A percentile compares a stretch with the other conserved stretches of the same genome.
Conservation (phyloP, 306 rosid species). For the Prunus padus region DNA sequence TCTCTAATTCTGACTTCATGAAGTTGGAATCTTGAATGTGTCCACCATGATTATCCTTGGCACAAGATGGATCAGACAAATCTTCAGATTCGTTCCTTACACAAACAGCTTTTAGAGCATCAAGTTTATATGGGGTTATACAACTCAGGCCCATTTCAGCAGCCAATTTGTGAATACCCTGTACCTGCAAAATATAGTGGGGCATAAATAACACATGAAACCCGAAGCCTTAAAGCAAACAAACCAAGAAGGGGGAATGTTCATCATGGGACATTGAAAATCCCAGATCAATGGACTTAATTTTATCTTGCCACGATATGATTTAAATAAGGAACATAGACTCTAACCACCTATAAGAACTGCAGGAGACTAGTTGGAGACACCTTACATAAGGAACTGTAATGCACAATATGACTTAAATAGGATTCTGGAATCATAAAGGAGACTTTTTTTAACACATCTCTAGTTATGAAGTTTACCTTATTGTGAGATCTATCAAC, state of each 20-base stretch:
- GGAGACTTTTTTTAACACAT: constrained; percentile 4
- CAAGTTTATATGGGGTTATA: constrained; percentile 67
- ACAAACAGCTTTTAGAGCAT: constrained; percentile 84
- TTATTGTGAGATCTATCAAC: constrained; percentile 95
- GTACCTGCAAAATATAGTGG: constrained; percentile 53
- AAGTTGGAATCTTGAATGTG: constrained; percentile 34
- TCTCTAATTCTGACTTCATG: constrained; percentile 42
- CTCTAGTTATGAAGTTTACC: constrained; percentile 44
- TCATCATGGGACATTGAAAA: background rate
- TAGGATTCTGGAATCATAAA: background rate
- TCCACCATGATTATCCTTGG: constrained; percentile 34
- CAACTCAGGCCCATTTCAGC: constrained; percentile 90
- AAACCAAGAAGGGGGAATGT: background rate
- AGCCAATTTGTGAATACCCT: constrained; percentile 79
- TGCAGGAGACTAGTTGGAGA: background rate
- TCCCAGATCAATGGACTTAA: background rate
- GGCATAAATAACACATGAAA: background rate
- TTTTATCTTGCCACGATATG: background rate
- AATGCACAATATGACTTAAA: background rate
- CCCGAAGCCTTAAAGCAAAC: background rate
- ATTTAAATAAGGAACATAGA: background rate
- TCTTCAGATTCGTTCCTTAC: constrained; percentile 39
- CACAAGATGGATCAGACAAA: constrained; percentile 32
- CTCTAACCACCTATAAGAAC: background rate
- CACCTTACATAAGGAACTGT: background rate